Conservation (phyloP, 2,329 filamentous ascomycete genomes). For the Talaromyces sp. region DNA sequence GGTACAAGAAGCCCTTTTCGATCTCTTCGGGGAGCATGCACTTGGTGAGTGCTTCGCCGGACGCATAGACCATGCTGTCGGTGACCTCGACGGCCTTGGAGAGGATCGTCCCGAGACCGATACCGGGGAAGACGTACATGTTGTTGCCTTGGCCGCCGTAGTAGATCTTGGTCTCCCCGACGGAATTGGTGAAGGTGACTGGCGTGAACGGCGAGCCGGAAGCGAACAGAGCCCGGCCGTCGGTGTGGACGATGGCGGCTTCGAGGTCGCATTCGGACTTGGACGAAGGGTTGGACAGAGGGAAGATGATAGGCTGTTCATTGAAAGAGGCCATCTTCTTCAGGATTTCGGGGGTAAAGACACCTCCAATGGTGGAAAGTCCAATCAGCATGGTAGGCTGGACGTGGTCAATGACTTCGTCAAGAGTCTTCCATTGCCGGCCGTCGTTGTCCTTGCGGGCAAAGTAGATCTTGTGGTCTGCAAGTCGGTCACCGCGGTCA, state of each 20-base stretch:
- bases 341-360: conserved; percentile 86
- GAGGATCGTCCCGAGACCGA: conserved; percentile 88
- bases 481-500: conserved; percentile 89
- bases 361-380: conserved; percentile 87
- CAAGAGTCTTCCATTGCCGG: conserved; percentile 68
- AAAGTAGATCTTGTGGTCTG: conserved; percentile 77
- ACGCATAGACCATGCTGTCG: conserved; percentile 95
- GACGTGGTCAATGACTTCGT: conserved; percentile 90
- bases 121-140: conserved; percentile 94
- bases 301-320: conserved; percentile 86
- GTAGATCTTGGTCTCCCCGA: conserved; percentile 61
- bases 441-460: conserved; percentile 62
- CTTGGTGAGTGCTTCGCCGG: conserved; percentile 73
- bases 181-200: conserved; percentile 59
- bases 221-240: conserved; percentile 87
- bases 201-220: conserved; percentile 88
- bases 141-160: conserved; percentile 75
- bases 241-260: conserved; percentile 84
- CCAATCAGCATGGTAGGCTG: conserved; percentile 93
- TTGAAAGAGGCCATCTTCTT: conserved; percentile 61
- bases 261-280: conserved; percentile 98
- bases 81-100: conserved; percentile 83
- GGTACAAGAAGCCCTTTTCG: conserved; percentile 82
- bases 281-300: conserved; percentile 89
- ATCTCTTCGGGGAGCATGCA: conserved; percentile 78